Conservation (phyloP, 208 protist genomes). For the Trichomonas vaginalis region DNA sequence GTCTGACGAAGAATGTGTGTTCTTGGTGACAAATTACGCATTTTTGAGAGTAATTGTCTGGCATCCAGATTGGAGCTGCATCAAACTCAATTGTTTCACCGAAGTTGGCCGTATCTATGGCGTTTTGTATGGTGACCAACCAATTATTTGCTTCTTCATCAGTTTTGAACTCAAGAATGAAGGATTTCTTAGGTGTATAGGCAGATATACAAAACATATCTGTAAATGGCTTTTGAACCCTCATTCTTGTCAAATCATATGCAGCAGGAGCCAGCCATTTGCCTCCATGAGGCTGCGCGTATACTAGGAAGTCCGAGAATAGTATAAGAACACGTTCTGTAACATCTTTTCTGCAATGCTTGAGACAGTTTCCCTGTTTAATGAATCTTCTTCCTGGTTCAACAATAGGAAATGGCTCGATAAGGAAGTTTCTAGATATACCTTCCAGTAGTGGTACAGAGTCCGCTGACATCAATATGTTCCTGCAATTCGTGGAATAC, state of each 20-base stretch:
- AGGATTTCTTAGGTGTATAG: neutral
- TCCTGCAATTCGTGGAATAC: neutral
- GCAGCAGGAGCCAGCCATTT: neutral
- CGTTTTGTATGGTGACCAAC: neutral
- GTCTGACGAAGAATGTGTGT: neutral
- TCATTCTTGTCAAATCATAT: neutral
- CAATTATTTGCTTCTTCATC: neutral
- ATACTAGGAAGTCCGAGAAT: neutral
- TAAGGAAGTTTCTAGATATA: neutral
- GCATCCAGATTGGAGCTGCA: neutral
- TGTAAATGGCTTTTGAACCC: neutral
- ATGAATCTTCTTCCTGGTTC: neutral
- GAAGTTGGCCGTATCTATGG: neutral
- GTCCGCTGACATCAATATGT: neutral
- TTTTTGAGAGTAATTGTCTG: neutral
- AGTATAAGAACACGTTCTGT: neutral
- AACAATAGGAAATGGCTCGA: constrained; percentile 1
- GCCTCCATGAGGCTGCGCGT: neutral
- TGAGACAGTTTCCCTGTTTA: neutral
- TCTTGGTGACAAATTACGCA: neutral
- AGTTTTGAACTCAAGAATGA: neutral
- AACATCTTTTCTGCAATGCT: neutral
- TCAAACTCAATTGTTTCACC: neutral
- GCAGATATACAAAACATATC: neutral
- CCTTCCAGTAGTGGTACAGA: neutral